phyloP scores from a whole-genome alignment of 2,329 filamentous ascomycete species.

The Pseudopyrenochaeta lycopersici region DNA sequence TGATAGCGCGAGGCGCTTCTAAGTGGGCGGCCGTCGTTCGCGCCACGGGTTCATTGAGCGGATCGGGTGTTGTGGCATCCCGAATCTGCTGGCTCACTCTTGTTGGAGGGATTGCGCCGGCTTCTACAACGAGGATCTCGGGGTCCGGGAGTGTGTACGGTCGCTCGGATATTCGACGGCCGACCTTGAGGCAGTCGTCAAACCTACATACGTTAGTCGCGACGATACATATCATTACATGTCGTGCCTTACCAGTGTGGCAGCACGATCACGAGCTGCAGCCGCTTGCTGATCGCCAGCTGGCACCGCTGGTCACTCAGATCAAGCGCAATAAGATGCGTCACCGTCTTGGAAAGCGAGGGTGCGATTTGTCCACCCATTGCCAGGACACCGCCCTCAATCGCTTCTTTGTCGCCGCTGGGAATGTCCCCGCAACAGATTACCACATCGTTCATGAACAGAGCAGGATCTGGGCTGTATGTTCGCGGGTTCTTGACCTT shows the following conservation, averaged over 20 bases:
- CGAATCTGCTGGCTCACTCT: conserved; percentile 56
- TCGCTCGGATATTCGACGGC: conserved; percentile 86
- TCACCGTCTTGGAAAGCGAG: conserved; percentile 76
- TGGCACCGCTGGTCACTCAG: conserved; percentile 77
- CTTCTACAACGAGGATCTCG: conserved; percentile 68
- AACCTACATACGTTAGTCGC: conserved; percentile 68
- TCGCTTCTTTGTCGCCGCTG: conserved; percentile 86
- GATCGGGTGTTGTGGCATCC: conserved; percentile 45
- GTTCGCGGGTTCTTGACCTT: conserved; percentile 81
- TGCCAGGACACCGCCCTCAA: conserved; percentile 86
- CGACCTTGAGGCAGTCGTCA: conserved; percentile 93
- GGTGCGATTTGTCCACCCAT: conserved; percentile 85
- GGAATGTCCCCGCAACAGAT: conserved; percentile 87
- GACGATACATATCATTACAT: not conserved
- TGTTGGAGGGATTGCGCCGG: conserved; percentile 49
- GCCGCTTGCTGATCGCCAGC: conserved; percentile 68
- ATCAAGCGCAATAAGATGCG: conserved; percentile 86
- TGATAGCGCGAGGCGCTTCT: conserved; percentile 39
- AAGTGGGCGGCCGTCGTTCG: conserved; percentile 27
- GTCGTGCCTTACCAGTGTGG: conserved; percentile 78
- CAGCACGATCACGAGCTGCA: conserved; percentile 83
- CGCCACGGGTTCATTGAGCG: conserved; percentile 30
- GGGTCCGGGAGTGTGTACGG: conserved; percentile 89
- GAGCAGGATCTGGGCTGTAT: conserved; percentile 87
- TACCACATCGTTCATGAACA: conserved; percentile 87